These are phyloP conservation scores for Microascus cirrosus DNA, from an alignment of 2,329 filamentous ascomycete species.

Conservation along the genomic window DNA sequence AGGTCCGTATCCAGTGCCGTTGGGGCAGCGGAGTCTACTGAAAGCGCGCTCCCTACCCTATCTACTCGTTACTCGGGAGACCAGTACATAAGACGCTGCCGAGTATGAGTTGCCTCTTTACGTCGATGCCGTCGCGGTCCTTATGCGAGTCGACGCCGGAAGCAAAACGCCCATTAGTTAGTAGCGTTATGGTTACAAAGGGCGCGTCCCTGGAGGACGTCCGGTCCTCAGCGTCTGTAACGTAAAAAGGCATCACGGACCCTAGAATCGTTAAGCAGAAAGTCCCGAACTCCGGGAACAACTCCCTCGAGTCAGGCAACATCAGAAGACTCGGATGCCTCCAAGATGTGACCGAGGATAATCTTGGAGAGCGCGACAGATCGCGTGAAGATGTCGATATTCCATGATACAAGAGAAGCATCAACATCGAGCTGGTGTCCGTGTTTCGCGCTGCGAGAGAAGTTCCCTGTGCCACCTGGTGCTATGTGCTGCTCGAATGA, in stretches of 20 bases:
- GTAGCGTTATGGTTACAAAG: neutral
- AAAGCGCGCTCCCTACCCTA: neutral
- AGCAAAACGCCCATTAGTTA: neutral
- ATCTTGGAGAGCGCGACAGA: neutral
- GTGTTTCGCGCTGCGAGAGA: neutral
- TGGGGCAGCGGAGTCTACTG: neutral
- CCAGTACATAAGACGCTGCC: neutral
- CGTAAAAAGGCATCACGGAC: neutral
- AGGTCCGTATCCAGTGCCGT: neutral
- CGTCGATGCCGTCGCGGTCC: neutral
- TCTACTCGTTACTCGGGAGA: neutral
- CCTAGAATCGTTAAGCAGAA: neutral
- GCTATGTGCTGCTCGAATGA: neutral
- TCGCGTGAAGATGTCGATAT: neutral
- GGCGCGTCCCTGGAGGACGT: neutral
- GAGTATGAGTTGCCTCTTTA: neutral
- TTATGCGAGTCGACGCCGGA: neutral
- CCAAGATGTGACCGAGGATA: neutral
- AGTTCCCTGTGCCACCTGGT: neutral
- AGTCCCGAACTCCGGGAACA: neutral
- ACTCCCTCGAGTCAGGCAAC: neutral
- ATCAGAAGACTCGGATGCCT: neutral
- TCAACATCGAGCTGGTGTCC: neutral
- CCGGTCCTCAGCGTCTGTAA: neutral
- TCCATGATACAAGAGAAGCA: neutral